Evolutionary conservation across 768 basidiomycete genomes (phyloP).

Genomic region (Mycena belliarum): DNA sequence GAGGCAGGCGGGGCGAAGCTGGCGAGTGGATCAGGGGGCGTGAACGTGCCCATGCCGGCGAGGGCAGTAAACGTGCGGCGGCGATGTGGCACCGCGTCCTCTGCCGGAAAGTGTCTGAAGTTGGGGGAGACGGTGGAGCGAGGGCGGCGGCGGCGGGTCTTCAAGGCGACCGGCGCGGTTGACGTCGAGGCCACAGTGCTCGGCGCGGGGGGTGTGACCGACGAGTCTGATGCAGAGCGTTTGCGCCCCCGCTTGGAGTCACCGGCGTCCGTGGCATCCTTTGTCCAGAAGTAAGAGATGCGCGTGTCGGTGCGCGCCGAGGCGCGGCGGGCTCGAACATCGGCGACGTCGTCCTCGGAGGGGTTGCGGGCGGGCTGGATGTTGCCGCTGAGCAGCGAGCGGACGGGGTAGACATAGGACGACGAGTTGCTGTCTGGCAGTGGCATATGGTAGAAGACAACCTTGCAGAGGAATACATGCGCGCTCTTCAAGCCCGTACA

Average conservation of each 20-base stretch:
- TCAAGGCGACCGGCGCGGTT: background rate
- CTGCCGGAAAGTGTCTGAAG: constrained; percentile 37
- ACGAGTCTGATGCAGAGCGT: constrained; percentile 16
- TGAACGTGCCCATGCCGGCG: constrained; percentile 5
- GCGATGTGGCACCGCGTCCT: constrained; percentile 27
- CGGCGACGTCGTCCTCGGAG: background rate
- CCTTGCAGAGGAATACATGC: too few species aligned
- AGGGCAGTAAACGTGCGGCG: constrained; percentile 16
- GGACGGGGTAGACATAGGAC: constrained; percentile 43
- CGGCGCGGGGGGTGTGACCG: background rate
- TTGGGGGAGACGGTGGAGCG: constrained; percentile 24
- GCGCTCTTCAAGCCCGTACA: too few species aligned
- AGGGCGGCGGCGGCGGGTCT: background rate
- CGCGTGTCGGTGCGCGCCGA: background rate
- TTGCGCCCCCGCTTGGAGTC: background rate
- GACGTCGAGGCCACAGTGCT: too few species aligned
- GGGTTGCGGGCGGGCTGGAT: constrained; percentile 34
- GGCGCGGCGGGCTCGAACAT: constrained; percentile 5
- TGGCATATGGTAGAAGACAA: too few species aligned
- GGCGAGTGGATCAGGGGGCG: constrained; percentile 19
- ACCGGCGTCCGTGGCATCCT: background rate
- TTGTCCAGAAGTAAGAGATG: background rate
- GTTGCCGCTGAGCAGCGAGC: constrained; percentile 37
- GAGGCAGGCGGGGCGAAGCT: constrained; percentile 14
- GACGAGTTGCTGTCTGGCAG: too few species aligned